Conservation (phyloP, 805 yeast genomes). For the Saccharomycopsis capsularis region DNA sequence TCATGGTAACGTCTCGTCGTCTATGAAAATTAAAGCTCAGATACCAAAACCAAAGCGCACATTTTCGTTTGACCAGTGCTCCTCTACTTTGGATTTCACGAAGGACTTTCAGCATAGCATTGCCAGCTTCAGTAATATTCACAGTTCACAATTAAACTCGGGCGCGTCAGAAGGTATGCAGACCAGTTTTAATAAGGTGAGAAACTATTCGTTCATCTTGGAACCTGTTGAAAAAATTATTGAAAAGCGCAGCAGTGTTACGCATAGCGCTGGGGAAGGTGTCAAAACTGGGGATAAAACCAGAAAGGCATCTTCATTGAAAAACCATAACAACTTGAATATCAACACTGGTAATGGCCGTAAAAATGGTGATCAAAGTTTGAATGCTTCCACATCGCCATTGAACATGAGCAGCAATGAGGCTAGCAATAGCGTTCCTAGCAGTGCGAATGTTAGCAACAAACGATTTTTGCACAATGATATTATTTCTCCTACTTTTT, state of each 20-base stretch:
- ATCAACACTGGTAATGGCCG: constrained; percentile 4
- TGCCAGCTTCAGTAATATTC: background rate
- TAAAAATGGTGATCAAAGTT: background rate
- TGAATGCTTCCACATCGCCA: background rate
- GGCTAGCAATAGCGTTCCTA: no score
- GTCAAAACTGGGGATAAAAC: background rate
- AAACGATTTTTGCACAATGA: background rate
- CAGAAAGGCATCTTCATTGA: background rate
- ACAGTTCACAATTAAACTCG: background rate
- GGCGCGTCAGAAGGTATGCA: background rate
- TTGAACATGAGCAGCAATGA: background rate
- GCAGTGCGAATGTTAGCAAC: background rate
- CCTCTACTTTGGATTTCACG: constrained; percentile 20
- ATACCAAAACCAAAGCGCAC: constrained; percentile 16
- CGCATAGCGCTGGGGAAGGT: background rate
- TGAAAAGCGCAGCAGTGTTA: background rate
- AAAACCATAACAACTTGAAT: constrained; percentile 1
- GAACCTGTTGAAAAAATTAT: constrained; percentile 11
- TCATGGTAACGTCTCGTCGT: background rate
- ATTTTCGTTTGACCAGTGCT: constrained; percentile 21
- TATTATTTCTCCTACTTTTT: background rate
- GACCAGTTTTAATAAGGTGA: background rate
- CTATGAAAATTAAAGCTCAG: constrained; percentile 10
- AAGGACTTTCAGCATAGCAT: constrained; percentile 4
- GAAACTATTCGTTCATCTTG: constrained; percentile 12